A percentile compares a stretch with the other conserved stretches of the same genome.
Conservation (phyloP, 2,329 filamentous ascomycete genomes). For the Talaromyces atroroseus region DNA sequence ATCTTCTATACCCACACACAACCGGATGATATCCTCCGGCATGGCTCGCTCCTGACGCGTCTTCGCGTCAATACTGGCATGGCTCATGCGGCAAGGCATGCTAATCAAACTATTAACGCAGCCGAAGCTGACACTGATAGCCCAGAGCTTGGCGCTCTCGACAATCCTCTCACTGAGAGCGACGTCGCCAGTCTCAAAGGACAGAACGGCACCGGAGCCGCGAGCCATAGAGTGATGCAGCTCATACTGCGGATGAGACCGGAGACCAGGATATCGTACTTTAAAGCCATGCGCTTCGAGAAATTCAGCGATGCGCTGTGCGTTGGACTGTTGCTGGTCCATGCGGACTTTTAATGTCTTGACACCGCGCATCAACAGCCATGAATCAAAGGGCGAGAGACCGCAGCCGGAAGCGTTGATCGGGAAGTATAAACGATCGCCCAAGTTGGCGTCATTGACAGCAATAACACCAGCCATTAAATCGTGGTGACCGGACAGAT, state of each 20-base stretch:
- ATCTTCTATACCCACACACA: slow-evolving; percentile 97
- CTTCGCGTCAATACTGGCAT: slow-evolving; percentile 95
- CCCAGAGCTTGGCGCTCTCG: slow-evolving; percentile 84
- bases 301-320: slow-evolving; percentile 85
- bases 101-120: slow-evolving; percentile 98
- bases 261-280: slow-evolving; percentile 89
- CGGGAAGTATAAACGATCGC: slow-evolving; percentile 89
- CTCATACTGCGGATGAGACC: slow-evolving; percentile 93
- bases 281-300: slow-evolving; percentile 87
- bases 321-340: slow-evolving; percentile 96
- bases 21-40: slow-evolving; percentile 91
- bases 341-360: slow-evolving; percentile 97
- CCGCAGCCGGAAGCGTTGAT: slow-evolving; percentile 97
- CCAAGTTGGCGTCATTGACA: slow-evolving; percentile 73
- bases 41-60: slow-evolving; percentile 82
- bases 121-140: slow-evolving; percentile 94
- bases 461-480: slow-evolving; percentile 98
- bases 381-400: slow-evolving; percentile 89
- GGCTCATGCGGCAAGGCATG: slow-evolving; percentile 99
- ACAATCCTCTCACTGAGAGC: slow-evolving; percentile 84
- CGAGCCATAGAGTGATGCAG: slow-evolving; percentile 94
- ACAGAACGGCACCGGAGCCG: slow-evolving; percentile 87
- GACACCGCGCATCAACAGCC: slow-evolving; percentile 88
- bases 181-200: slow-evolving; percentile 90
- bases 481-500: slow-evolving; percentile 95